Evolutionary conservation across 2,329 filamentous ascomycete genomes (phyloP), one percentile per base, ranked within the genome.

Genomic region (Pestalotiopsis sp.): DNA sequence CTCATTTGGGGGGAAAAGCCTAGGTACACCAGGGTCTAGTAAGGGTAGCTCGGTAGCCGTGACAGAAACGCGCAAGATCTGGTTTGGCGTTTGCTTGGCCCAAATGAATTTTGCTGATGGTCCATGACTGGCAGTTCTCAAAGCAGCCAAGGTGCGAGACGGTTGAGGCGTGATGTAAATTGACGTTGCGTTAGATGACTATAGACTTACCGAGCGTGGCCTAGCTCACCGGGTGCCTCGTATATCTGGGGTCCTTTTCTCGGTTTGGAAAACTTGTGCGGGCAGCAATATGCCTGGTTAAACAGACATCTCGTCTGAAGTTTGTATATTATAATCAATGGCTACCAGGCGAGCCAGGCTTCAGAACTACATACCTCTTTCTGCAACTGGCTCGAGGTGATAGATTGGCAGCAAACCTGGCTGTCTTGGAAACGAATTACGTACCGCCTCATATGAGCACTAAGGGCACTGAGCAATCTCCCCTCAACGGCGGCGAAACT

Each of bases 101-200:
- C 57, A 27, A 59, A 27, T 36, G 57, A 59, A 27, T 27, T 27
- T 27, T 27, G 4, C 27, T 27, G 27, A 27, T 27, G 27, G 23
- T 14, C 45, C 14, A n/a, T n/a, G 17, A 52, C 14, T n/a, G 61
- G 61, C 61, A 52, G 20, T 20, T 64, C 61, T 64, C n/a, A 64
- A 64, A 64, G 20, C n/a, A 52, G 38, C 14, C n/a, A 27, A 31
- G 61, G 12, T 31, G 31, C 61, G 38, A 64, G 61, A 64, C 61
- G 61, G 39, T 25, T 23, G 36, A 49, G 39, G 61, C 61, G 39
- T 23, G 61, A 64, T 23, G 39, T 64, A 64, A 20, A 64, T 64
- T 64, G 61, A 45, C 61, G 61, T 64, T 64, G 61, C 39, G 38
- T 49, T 52, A 39, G 25, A 20, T 45, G 38, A 49, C 9, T 45